Evolutionary conservation across 805 yeast species (phyloP), one percentile per base, ranked within the genome.

Genomic region (Candida berthetii): DNA sequence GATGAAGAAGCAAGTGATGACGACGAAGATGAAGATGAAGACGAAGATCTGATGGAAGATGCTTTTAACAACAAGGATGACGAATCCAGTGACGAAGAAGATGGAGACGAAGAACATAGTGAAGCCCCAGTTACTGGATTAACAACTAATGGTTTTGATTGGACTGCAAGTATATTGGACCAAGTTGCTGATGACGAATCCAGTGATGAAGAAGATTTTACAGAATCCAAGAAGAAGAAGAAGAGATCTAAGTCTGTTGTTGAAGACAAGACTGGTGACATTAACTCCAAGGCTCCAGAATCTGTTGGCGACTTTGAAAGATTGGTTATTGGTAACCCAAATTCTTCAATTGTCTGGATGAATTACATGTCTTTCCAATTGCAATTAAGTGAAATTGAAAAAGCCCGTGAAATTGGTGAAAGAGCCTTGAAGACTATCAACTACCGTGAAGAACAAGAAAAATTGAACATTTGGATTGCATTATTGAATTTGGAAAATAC

Each of bases 321-420:
- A 56, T 67, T 93, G 49, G 73, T 93, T 42, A 76, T 93, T 45
- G 95, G 97, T 60, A 85, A 85, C 58, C 97, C 99, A 37, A 84
- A 87, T 68, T 87, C 96, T 3, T 91, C 99, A 1, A 76, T 90
- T 29, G 65, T 88, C 43, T 93, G 99, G 99, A 91, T 93, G 86
- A 87, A 90, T 65, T 93, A 85, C 66, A 93, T 93, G 96, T 90
- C 98, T 4, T 93, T 91, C 83, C 96, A 90, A 64, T 72, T 93
- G 48, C 96, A 90, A 63, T 71, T 91, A 48, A 85, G 96, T 68
- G 99, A 93, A 63, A 69, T 89, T 44, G 97, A 91, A 31, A 88
- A 86, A 64, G 96, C 97, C 9, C 80, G 99, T 53, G 96, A 87
- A 60, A 79, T 93, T 53, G 97, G 87, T 36, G 85, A 83, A 53